Conservation (phyloP, 306 rosid species). For the Cucurbita moschata region DNA sequence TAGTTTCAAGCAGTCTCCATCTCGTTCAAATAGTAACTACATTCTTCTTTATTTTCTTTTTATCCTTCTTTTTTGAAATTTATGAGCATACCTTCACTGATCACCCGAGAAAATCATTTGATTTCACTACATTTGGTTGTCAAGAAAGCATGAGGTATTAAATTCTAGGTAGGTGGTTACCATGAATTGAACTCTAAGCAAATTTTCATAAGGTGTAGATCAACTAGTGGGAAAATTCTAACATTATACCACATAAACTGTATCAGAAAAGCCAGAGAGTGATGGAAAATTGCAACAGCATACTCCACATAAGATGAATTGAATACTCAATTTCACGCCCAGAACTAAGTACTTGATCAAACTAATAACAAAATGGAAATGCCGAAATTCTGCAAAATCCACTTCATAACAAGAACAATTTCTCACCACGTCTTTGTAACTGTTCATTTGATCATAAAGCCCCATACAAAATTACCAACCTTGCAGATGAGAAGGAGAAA, state of each 20-base stretch:
- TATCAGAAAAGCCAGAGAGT: background rate
- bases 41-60: background rate
- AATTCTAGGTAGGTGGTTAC: no score
- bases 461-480: constrained; percentile 27
- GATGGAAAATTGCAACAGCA: background rate
- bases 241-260: background rate
- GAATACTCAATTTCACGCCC: background rate
- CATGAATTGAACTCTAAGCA: no score
- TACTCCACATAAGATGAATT: background rate
- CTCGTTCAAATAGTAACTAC: background rate
- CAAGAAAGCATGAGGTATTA: no score
- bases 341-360: background rate
- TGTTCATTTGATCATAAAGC: background rate
- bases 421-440: background rate
- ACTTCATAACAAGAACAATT: background rate
- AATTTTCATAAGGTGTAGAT: no score
- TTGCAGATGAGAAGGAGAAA: constrained; percentile 65
- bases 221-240: no score
- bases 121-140: no score
- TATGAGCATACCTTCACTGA: no score
- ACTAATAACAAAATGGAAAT: background rate
- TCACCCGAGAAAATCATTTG: no score
- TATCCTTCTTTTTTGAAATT: no score
- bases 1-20: background rate
- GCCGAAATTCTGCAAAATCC: background rate